phyloP scores from a whole-genome alignment of 805 yeast species.

The Diddensiella santjacobensis region DNA sequence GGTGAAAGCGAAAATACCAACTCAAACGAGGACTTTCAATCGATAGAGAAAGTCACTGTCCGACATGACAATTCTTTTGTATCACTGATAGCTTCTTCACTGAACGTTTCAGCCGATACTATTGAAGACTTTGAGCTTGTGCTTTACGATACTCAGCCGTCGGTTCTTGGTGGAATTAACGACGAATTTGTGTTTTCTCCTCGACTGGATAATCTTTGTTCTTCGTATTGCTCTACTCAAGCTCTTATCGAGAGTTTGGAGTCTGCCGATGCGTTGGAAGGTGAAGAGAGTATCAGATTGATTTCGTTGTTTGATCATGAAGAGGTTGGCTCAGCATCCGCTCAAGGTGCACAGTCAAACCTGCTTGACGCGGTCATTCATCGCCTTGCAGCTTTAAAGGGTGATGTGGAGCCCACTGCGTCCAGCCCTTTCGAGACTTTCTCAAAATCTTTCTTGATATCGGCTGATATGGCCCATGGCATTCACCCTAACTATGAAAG shows the following conservation, averaged over 20 bases:
- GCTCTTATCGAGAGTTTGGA: constrained; percentile 56
- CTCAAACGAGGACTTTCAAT: constrained; percentile 5
- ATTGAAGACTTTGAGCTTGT: constrained; percentile 90
- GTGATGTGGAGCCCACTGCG: constrained; percentile 29
- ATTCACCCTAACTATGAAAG: constrained; percentile 87
- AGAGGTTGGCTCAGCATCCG: constrained; percentile 89
- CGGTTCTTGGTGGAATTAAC: constrained; percentile 81
- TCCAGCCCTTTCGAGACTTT: constrained; percentile 26
- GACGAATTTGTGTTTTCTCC: constrained; percentile 91
- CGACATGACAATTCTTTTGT: constrained; percentile 78
- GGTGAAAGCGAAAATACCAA: constrained; percentile 18
- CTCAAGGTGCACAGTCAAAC: constrained; percentile 95
- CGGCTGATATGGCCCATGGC: constrained; percentile 97
- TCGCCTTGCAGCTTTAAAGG: constrained; percentile 54
- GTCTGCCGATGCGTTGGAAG: constrained; percentile 38
- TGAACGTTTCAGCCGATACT: constrained; percentile 46
- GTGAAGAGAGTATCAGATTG: constrained; percentile 60
- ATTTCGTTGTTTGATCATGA: constrained; percentile 92
- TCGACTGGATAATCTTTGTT: constrained; percentile 83
- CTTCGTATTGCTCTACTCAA: constrained; percentile 74
- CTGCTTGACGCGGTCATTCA: constrained; percentile 75
- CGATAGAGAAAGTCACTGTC: constrained; percentile 41
- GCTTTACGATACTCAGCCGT: constrained; percentile 77
- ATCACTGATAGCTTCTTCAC: constrained; percentile 62
- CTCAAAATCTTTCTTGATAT: constrained; percentile 72